A percentile compares a stretch with the other conserved stretches of the same genome.
Conservation (phyloP, 2,329 filamentous ascomycete species). For the Fusarium aywerte region DNA sequence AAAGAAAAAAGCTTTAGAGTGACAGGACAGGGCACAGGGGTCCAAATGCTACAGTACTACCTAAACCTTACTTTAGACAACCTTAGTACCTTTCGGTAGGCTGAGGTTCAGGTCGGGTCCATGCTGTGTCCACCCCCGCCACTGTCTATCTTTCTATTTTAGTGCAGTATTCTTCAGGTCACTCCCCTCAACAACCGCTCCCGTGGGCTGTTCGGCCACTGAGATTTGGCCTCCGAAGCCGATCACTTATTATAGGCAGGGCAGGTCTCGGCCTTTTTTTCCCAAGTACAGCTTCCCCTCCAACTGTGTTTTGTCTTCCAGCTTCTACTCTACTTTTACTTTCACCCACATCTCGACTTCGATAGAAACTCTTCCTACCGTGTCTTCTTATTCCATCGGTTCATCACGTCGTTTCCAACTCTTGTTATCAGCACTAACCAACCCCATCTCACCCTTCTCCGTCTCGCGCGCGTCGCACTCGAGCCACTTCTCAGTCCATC, state of each 20-base stretch:
- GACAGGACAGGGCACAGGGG: constrained; percentile 33
- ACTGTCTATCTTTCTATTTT: constrained; percentile 42
- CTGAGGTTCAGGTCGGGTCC: constrained; percentile 16
- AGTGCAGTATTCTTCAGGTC: constrained; percentile 20
- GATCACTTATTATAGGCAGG: constrained; percentile 15
- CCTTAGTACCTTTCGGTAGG: constrained; percentile 3
- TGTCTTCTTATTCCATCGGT: neutral
- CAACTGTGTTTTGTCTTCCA: constrained; percentile 25
- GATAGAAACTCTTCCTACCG: neutral
- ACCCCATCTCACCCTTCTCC: constrained; percentile 10
- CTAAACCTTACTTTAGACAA: constrained; percentile 19
- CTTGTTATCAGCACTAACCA: neutral
- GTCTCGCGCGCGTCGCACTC: constrained; percentile 30
- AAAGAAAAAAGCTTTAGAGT: constrained; percentile 19
- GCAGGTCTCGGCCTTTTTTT: constrained; percentile 35
- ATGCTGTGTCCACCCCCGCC: constrained; percentile 47
- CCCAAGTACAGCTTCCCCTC: constrained; percentile 29
- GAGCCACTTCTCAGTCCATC: constrained; percentile 30
- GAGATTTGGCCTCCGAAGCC: constrained; percentile 20
- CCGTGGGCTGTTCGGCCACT: constrained; percentile 34
- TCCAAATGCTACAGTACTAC: constrained; percentile 6
- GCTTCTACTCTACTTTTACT: constrained; percentile 15
- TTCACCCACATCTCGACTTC: neutral
- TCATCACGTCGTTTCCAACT: neutral
- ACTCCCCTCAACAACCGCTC: constrained; percentile 33